Evolutionary conservation across 2,329 filamentous ascomycete genomes (phyloP), one percentile per base, ranked within the genome.

Genomic region (Colletotrichum lini): DNA sequence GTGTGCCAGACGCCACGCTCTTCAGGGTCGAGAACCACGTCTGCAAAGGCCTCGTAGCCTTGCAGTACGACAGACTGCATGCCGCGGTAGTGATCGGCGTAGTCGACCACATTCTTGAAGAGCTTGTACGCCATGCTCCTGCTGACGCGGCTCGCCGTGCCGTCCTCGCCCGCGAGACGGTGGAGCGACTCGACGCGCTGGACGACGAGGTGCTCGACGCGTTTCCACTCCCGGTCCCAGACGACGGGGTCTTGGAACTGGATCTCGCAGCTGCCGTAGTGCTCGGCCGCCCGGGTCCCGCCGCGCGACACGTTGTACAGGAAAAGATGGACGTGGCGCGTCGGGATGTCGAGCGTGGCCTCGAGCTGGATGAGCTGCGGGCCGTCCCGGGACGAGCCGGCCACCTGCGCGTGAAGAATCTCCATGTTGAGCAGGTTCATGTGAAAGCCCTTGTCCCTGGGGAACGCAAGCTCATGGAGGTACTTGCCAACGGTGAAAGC

Each of bases 201-300:
- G 15, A 8, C 16, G 5, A 65, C 62, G 52, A 65, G 62, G n/a
- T 30, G 91, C 50, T 86, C 82, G 67, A 84, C 84, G 42, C 88
- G 88, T 50, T 82, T 79, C 89, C 89, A 91, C 53, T 87, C 84
- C 23, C 82, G 78, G 21, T 86, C 83, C 86, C 88, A 91, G n/a
- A 79, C 79, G 30, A 82, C 79, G 53, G 84, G 80, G 72, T 86
- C 82, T 69, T 87, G 88, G 76, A 89, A 78, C 84, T 81, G 21
- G 50, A n/a, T 3, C 21, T 65, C 35, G 50, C 38, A 3, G 52
- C 23, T 3, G 62, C 62, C 5, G n/a, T 45, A 65, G 9, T 52
- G 35, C 26, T 65, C 50, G 2, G 23, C 42, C 1, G 53, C 38
- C 12, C 35, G 21, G n/a, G 6, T 53, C 7, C 49, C 45, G 9